Percentiles rank a stretch among this genome's conserved stretches.
phyloP scores from a whole-genome alignment of 2,329 filamentous ascomycete species.

The Paecilomyces formosus region DNA sequence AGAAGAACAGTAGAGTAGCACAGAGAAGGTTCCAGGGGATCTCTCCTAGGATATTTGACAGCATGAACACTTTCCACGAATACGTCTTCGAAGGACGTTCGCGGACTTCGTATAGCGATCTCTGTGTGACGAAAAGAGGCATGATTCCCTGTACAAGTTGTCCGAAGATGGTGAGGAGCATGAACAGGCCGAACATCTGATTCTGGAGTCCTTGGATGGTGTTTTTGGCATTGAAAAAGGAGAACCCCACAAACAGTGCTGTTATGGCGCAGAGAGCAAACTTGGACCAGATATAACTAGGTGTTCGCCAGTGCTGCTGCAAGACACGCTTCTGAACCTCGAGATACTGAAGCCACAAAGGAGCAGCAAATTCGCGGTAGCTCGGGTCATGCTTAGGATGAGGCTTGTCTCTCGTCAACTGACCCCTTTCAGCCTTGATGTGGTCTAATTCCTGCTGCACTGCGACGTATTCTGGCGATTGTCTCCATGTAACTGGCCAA shows the following conservation, averaged over 20 bases:
- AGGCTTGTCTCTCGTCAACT: too few species aligned
- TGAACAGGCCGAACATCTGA: constrained; percentile 86
- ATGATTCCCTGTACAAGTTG: constrained; percentile 47
- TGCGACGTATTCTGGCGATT: constrained; percentile 48
- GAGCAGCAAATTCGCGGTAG: constrained; percentile 74
- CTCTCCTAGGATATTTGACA: constrained; percentile 65
- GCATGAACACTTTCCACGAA: constrained; percentile 65
- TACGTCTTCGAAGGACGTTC: constrained; percentile 62
- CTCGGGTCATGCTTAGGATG: constrained; percentile 20
- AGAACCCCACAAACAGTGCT: constrained; percentile 74
- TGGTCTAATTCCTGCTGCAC: constrained; percentile 51
- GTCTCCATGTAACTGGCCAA: constrained; percentile 58
- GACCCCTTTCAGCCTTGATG: constrained; percentile 33
- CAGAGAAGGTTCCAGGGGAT: constrained; percentile 59
- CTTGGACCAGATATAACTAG: constrained; percentile 85
- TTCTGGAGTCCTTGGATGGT: constrained; percentile 77
- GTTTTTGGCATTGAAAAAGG: constrained; percentile 69
- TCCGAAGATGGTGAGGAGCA: constrained; percentile 74
- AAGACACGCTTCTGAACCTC: constrained; percentile 69
- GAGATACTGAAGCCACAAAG: constrained; percentile 60
- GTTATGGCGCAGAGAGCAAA: constrained; percentile 56
- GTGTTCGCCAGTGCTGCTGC: constrained; percentile 87
- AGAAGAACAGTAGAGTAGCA: constrained; percentile 55
- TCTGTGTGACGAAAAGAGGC: constrained; percentile 52
- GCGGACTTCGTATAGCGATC: constrained; percentile 53